Conservation (phyloP, 1,284 basidiomycete species). For the Irpex sp. region DNA sequence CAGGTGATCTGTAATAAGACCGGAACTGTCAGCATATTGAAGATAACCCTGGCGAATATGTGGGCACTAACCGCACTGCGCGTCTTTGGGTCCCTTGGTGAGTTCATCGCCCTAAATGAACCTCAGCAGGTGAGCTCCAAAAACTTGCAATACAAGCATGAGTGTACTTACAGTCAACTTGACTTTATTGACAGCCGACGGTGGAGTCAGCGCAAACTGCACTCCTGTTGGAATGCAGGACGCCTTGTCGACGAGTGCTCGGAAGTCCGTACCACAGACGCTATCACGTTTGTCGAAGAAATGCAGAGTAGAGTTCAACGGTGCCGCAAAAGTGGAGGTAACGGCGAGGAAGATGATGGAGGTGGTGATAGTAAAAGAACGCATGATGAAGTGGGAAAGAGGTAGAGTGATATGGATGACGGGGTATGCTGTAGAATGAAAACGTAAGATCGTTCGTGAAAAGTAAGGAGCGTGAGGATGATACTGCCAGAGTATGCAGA, state of each 20-base stretch:
- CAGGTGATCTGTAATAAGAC: not conserved
- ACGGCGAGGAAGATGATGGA: not conserved
- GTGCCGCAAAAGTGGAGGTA: not conserved
- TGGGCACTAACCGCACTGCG: conserved; percentile 3
- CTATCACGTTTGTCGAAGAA: conserved; percentile 7
- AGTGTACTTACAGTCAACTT: conserved; percentile 1
- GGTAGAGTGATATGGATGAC: not conserved
- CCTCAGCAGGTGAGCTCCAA: not conserved
- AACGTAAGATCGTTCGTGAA: not conserved
- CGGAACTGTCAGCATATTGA: not conserved
- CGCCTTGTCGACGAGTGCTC: conserved; percentile 3
- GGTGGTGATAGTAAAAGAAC: not conserved
- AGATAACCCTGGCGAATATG: not conserved
- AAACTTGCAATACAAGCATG: not conserved
- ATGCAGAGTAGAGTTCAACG: conserved; percentile 4
- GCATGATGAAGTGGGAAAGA: not conserved
- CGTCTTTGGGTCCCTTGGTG: not conserved
- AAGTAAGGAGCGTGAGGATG: not conserved
- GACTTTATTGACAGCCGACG: not conserved
- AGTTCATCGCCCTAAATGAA: not conserved
- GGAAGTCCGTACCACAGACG: conserved; percentile 7
- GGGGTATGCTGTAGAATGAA: not conserved
- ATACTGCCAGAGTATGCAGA: conserved; percentile 1
- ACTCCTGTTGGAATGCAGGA: not conserved
- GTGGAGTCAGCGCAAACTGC: not conserved